These are phyloP conservation scores for Cyclostephanos tholiformis DNA, from an alignment of 108 stramenopile genomes.

Conservation along the genomic window DNA sequence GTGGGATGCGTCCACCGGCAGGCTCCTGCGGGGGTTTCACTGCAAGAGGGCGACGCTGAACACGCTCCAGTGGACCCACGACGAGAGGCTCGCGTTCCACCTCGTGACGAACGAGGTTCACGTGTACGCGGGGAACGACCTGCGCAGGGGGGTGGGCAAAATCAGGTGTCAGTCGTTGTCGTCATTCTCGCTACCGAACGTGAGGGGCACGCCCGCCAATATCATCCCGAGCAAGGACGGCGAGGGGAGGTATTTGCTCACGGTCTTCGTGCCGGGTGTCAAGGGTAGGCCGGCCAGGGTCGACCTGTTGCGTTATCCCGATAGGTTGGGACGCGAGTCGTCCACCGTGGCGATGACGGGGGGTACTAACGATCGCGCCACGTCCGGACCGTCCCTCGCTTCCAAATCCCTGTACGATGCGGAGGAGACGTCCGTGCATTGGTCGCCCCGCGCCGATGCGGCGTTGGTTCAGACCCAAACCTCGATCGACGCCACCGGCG, in stretches of 20 bases:
- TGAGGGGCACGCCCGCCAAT: slow-evolving; percentile 19
- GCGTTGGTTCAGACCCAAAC: slow-evolving; percentile 87
- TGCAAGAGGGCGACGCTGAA: slow-evolving; percentile 80
- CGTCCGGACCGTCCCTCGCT: slow-evolving; percentile 55
- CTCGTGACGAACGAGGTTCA: slow-evolving; percentile 78
- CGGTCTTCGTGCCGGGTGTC: slow-evolving; percentile 80
- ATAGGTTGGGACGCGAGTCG: slow-evolving; percentile 40
- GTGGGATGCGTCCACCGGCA: slow-evolving; percentile 65
- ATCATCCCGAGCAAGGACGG: neutral
- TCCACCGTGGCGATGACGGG: slow-evolving; percentile 23
- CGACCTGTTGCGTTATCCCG: slow-evolving; percentile 71
- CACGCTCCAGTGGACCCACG: slow-evolving; percentile 88
- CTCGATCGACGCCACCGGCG: slow-evolving; percentile 89
- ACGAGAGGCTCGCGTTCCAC: slow-evolving; percentile 78
- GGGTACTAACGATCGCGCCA: slow-evolving; percentile 2
- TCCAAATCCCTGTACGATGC: slow-evolving; percentile 83
- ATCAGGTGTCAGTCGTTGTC: slow-evolving; percentile 61
- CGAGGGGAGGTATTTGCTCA: slow-evolving; percentile 54
- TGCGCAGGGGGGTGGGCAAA: slow-evolving; percentile 40
- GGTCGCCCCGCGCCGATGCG: slow-evolving; percentile 80
- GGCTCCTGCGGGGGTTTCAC: slow-evolving; percentile 60
- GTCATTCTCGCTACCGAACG: slow-evolving; percentile 57
- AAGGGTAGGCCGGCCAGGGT: slow-evolving; percentile 91
- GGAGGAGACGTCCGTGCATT: slow-evolving; percentile 72
- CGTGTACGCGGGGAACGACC: slow-evolving; percentile 54